Conservation (phyloP, 2,329 filamentous ascomycete species). For the Aspergillus persii region DNA sequence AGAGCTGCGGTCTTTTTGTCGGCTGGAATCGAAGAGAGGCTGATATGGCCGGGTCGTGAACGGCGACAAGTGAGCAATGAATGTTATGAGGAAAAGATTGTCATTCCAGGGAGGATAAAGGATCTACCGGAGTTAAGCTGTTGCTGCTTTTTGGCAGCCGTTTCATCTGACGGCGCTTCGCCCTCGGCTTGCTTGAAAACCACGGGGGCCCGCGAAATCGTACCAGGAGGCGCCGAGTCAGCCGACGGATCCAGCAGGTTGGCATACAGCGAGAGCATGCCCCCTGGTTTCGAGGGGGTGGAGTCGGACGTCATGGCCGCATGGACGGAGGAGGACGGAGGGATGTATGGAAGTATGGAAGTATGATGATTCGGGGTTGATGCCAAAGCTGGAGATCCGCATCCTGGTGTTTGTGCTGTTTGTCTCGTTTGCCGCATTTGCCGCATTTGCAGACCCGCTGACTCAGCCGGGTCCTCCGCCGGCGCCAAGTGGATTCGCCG, state of each 20-base stretch:
- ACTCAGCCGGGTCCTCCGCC: not conserved
- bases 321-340: not conserved
- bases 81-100: constrained; percentile 19
- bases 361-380: not conserved
- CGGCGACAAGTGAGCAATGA: constrained; percentile 50
- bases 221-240: constrained; percentile 49
- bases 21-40: constrained; percentile 80
- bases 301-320: constrained; percentile 31
- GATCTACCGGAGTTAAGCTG: constrained; percentile 62
- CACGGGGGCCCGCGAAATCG: constrained; percentile 75
- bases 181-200: constrained; percentile 62
- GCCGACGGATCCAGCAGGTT: constrained; percentile 66
- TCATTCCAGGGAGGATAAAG: constrained; percentile 30
- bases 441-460: not conserved
- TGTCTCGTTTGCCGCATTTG: constrained; percentile 15
- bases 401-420: constrained; percentile 14
- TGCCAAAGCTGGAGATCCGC: not conserved
- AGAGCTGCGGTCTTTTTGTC: constrained; percentile 71
- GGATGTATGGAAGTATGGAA: not conserved
- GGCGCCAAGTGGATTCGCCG: not conserved
- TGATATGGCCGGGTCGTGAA: constrained; percentile 30
- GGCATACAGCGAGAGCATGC: constrained; percentile 73
- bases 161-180: constrained; percentile 49
- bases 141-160: constrained; percentile 62
- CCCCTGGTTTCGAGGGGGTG: constrained; percentile 36